phyloP scores from a whole-genome alignment of 768 basidiomycete genomes.

The Collybia sp. region DNA sequence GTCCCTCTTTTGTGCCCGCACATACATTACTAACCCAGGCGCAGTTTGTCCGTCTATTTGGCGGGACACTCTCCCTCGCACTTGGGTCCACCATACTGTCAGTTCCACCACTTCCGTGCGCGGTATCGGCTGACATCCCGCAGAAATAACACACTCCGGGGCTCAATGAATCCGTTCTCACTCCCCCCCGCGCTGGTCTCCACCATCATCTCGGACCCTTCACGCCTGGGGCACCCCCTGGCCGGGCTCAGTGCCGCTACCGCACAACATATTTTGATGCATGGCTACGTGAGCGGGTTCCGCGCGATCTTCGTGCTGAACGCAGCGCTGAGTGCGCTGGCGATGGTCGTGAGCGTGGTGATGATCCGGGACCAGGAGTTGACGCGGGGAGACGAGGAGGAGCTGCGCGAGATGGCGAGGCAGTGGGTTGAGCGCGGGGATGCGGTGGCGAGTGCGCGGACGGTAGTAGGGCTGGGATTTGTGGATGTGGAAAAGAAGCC shows the following conservation, averaged over 20 bases:
- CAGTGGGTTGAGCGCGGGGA: background rate
- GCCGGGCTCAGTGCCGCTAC: constrained; percentile 28
- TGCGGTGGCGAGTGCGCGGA: too few relatives aligned
- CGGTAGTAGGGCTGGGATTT: too few relatives aligned
- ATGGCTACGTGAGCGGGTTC: constrained; percentile 58
- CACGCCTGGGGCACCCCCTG: constrained; percentile 22
- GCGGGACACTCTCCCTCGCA: constrained; percentile 65
- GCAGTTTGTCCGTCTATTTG: constrained; percentile 65
- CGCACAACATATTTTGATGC: constrained; percentile 37
- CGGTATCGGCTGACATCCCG: constrained; percentile 4
- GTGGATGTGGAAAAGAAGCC: too few relatives aligned
- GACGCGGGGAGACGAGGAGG: constrained; percentile 52
- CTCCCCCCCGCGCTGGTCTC: constrained; percentile 33
- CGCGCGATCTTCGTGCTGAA: constrained; percentile 57
- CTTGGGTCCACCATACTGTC: constrained; percentile 57
- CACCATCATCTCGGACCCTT: constrained; percentile 46
- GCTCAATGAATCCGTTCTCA: constrained; percentile 30
- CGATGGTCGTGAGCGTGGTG: constrained; percentile 48
- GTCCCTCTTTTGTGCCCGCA: constrained; percentile 4
- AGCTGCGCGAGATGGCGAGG: constrained; percentile 36
- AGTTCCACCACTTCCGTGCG: background rate
- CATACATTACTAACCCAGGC: background rate
- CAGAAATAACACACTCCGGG: constrained; percentile 45
- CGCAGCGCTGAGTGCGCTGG: constrained; percentile 46
- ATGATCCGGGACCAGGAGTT: constrained; percentile 63